Evolutionary conservation across 2,329 filamentous ascomycete species (phyloP).

Genomic region (Alternaria ventricosa): DNA sequence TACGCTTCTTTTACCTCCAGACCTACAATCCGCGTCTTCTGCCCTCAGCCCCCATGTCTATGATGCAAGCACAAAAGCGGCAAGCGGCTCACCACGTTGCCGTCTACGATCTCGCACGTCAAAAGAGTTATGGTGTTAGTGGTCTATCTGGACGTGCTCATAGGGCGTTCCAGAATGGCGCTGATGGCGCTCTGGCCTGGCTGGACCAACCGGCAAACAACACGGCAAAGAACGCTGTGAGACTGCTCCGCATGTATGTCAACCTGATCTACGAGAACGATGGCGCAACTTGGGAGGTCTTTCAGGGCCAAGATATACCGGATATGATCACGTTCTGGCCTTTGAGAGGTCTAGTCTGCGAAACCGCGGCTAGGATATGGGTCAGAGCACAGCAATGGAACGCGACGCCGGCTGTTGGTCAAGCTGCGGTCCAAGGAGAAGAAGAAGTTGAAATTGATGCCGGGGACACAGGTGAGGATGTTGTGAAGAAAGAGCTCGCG

Average conservation of each 20-base stretch:
- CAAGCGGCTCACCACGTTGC: too few species aligned
- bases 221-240: not conserved
- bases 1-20: not conserved
- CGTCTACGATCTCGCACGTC: not conserved
- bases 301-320: not conserved
- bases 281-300: not conserved
- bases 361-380: not conserved
- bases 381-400: not conserved
- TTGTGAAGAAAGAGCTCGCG: not conserved
- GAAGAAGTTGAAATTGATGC: not conserved
- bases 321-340: not conserved
- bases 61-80: too few species aligned
- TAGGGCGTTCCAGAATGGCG: not conserved
- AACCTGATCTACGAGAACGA: not conserved
- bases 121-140: not conserved
- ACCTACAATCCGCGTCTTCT: not conserved
- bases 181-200: not conserved
- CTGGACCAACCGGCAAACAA: not conserved
- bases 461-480: not conserved
- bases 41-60: not conserved
- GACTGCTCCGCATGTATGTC: not conserved
- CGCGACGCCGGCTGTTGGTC: not conserved
- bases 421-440: too few species aligned
- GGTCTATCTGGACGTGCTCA: not conserved
- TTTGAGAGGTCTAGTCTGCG: not conserved